These are phyloP conservation scores for Penicillium manginii DNA, from an alignment of 495 filamentous ascomycete species.

Conservation along the genomic window DNA sequence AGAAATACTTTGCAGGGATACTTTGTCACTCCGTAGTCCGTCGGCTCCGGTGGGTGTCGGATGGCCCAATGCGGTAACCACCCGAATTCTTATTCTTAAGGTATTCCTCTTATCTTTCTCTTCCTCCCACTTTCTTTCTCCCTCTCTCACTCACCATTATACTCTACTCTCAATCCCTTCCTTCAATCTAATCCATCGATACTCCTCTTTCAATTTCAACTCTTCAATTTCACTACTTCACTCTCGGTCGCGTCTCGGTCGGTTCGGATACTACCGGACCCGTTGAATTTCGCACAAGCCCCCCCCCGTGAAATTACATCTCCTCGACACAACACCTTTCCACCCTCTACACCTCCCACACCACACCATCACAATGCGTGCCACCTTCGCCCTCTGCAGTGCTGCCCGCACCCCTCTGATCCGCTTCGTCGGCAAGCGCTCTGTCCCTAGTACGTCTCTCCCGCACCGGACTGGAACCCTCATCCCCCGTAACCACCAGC, in stretches of 20 bases:
- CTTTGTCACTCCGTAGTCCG: too few relatives aligned
- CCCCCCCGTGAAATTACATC: slow-evolving; percentile 25
- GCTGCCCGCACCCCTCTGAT: slow-evolving; percentile 81
- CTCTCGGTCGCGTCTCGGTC: slow-evolving; percentile 24
- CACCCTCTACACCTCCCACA: slow-evolving; percentile 8
- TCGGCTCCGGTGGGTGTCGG: slow-evolving; percentile 21
- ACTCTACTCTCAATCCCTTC: neutral
- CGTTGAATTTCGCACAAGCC: slow-evolving; percentile 32
- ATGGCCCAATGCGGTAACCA: slow-evolving; percentile 26
- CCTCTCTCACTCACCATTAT: slow-evolving; percentile 17
- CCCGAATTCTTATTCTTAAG: slow-evolving; percentile 12
- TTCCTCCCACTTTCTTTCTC: slow-evolving; percentile 17
- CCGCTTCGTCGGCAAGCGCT: slow-evolving; percentile 87
- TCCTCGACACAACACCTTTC: slow-evolving; percentile 17
- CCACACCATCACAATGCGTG: slow-evolving; percentile 57
- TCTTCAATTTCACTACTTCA: neutral
- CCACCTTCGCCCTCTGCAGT: slow-evolving; percentile 68
- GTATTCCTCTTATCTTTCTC: slow-evolving; percentile 28
- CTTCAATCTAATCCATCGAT: neutral
- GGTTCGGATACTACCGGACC: slow-evolving; percentile 40
- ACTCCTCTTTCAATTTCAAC: slow-evolving; percentile 2
- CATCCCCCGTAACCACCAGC: slow-evolving; percentile 4
- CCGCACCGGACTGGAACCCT: neutral
- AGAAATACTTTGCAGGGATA: too few relatives aligned
- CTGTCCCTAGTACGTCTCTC: slow-evolving; percentile 69